These are phyloP conservation scores for Capsella bursapastoris DNA, from an alignment of 345 rosid genomes.

Conservation along the genomic window DNA sequence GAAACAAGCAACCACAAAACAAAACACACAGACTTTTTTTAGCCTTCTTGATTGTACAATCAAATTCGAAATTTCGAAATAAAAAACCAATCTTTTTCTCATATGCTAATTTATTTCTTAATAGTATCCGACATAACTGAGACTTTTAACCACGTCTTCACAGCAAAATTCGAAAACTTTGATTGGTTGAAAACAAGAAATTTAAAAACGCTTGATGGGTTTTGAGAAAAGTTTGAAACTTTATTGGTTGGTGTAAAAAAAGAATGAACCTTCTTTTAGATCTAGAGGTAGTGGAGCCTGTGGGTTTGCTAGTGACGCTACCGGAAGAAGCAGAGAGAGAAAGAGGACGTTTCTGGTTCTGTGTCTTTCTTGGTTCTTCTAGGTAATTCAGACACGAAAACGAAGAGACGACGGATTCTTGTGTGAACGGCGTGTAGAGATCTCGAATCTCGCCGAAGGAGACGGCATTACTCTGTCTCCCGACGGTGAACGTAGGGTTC, in stretches of 20 bases:
- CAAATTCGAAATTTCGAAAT: not conserved
- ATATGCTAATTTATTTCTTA: not conserved
- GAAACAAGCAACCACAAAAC: constrained; percentile 1
- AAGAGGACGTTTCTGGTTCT: constrained; percentile 45
- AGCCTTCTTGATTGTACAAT: not conserved
- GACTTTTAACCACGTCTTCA: not conserved
- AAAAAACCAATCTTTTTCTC: not conserved
- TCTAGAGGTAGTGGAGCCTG: constrained; percentile 60
- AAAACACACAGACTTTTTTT: constrained; percentile 17
- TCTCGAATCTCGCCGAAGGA: constrained; percentile 67
- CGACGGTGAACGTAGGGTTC: constrained; percentile 32
- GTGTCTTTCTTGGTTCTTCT: constrained; percentile 39
- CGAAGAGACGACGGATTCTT: constrained; percentile 51
- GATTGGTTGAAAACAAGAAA: constrained; percentile 5
- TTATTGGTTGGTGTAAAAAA: not conserved
- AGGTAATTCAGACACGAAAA: constrained; percentile 49
- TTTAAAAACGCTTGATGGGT: not conserved
- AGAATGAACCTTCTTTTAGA: constrained; percentile 81
- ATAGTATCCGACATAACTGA: not conserved
- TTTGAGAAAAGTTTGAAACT: not conserved
- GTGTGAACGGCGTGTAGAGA: constrained; percentile 72
- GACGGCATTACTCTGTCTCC: constrained; percentile 29
- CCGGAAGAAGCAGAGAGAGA: constrained; percentile 44
- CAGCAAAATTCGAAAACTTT: not conserved
- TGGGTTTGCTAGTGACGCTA: constrained; percentile 48